Conservation (phyloP, 148 eudicot genomes). For the Fagopyrum esculentum region DNA sequence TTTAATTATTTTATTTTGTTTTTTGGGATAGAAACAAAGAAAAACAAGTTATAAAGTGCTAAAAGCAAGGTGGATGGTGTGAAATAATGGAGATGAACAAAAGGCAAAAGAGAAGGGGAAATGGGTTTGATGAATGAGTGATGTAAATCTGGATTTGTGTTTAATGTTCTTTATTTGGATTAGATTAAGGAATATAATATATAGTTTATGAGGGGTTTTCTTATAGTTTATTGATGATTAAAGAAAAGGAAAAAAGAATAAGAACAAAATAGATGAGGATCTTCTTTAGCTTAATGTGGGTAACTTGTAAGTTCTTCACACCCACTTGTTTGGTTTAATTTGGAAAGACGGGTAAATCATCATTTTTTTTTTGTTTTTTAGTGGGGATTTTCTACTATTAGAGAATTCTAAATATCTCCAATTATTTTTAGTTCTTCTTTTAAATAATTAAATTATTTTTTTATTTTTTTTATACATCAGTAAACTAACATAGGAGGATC, state of each 20-base stretch:
- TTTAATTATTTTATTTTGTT: neutral
- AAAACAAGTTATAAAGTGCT: neutral
- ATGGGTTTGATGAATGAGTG: neutral
- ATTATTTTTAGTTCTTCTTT: no score
- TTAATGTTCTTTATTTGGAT: neutral
- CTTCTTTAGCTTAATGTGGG: neutral
- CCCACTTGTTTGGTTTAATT: neutral
- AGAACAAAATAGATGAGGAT: neutral
- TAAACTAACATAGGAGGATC: no score
- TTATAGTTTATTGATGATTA: neutral
- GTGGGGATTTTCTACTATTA: no score
- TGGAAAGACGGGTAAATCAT: neutral
- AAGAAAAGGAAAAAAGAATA: neutral
- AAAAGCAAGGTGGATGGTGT: neutral
- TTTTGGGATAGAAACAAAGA: no score
- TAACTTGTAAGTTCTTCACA: neutral
- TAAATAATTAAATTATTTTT: no score
- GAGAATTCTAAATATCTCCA: no score
- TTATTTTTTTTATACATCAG: no score
- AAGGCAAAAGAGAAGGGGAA: neutral
- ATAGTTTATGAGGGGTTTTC: neutral
- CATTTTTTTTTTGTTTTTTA: no score
- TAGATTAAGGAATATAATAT: slow-evolving; percentile 1
- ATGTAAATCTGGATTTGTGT: neutral
- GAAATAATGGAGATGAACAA: slow-evolving; percentile 5